A percentile compares a stretch with the other conserved stretches of the same genome.
phyloP scores from a whole-genome alignment of 129 eudicot genomes.

The Flaveria linearis region DNA sequence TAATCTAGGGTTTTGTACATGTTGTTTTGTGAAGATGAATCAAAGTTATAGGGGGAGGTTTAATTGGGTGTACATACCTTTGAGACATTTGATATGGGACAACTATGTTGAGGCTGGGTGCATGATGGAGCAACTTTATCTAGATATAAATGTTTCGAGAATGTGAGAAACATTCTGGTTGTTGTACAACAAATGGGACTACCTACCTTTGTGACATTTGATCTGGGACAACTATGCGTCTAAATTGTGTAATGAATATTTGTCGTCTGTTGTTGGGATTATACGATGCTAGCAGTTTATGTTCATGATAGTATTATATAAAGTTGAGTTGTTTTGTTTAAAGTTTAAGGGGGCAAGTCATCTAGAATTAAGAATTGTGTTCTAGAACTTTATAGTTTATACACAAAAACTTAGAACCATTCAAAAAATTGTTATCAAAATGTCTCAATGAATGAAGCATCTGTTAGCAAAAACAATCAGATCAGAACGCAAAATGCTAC shows the following conservation, averaged over 20 bases:
- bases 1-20: constrained; percentile 48
- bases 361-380: constrained; percentile 56
- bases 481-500: no score
- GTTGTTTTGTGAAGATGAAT: constrained; percentile 43
- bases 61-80: no score
- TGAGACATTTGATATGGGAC: no score
- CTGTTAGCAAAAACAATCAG: not conserved
- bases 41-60: no score
- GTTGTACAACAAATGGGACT: constrained; percentile 71
- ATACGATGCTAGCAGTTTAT: not conserved
- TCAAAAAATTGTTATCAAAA: constrained; percentile 58
- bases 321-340: not conserved
- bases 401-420: constrained; percentile 75
- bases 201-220: constrained; percentile 92
- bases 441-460: constrained; percentile 47
- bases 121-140: constrained; percentile 96
- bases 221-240: constrained; percentile 78
- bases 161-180: constrained; percentile 89
- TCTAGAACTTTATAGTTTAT: constrained; percentile 52
- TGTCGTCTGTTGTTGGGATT: constrained; percentile 11
- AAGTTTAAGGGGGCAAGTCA: constrained; percentile 42
- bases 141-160: constrained; percentile 80
- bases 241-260: constrained; percentile 7
- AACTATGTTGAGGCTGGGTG: not conserved
- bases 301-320: constrained; percentile 9